Conservation (phyloP, 2,329 filamentous ascomycete genomes). For the Cytospora schulzeri region DNA sequence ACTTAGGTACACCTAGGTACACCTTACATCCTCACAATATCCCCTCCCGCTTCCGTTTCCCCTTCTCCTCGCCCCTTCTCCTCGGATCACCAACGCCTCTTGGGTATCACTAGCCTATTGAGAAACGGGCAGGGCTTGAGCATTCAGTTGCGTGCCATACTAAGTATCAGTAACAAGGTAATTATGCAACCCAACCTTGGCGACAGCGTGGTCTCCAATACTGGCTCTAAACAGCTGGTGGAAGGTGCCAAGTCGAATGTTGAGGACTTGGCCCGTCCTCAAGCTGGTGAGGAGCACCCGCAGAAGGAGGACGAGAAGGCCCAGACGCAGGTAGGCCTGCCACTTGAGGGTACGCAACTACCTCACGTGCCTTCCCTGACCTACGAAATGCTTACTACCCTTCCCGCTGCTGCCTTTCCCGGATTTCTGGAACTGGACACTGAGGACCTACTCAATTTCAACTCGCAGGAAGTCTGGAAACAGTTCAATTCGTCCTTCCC, state of each 20-base stretch:
- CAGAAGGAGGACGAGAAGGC: neutral
- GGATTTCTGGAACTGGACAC: neutral
- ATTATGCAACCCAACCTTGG: neutral
- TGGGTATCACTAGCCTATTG: neutral
- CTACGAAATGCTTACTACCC: neutral
- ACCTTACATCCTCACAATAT: neutral
- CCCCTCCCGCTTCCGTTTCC: neutral
- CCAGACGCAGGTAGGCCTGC: neutral
- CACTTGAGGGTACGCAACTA: neutral
- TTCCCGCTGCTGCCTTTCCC: neutral
- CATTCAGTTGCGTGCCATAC: neutral
- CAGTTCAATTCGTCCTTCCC: neutral
- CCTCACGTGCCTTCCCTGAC: neutral
- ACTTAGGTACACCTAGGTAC: no score
- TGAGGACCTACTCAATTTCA: neutral
- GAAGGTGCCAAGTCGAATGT: neutral
- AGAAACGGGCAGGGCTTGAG: neutral
- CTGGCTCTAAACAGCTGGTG: neutral
- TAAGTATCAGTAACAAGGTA: neutral
- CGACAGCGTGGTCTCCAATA: neutral
- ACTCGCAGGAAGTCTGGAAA: neutral
- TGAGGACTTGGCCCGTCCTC: neutral
- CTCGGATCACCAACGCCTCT: neutral
- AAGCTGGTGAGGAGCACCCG: neutral
- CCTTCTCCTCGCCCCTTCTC: neutral